These are phyloP conservation scores for Claviceps sp. DNA, from an alignment of 2,329 filamentous ascomycete species.

Conservation along the genomic window DNA sequence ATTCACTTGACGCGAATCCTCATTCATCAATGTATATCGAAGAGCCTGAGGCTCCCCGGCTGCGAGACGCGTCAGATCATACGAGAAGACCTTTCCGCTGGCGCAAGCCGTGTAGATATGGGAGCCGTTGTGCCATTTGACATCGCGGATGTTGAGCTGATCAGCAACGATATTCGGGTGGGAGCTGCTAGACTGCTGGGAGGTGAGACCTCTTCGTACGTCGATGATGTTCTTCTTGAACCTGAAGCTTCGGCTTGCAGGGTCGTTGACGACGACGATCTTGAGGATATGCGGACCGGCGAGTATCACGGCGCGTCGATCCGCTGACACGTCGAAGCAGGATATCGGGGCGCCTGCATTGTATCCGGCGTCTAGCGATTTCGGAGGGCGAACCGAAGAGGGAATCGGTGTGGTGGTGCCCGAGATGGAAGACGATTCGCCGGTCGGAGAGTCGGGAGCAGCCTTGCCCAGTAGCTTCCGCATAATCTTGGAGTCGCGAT, in stretches of 20 bases:
- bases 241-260: conserved; percentile 20
- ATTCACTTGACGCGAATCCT: conserved; percentile 51
- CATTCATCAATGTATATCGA: conserved; percentile 43
- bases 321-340: conserved; percentile 44
- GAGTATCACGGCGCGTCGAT: conserved; percentile 41
- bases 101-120: conserved; percentile 50
- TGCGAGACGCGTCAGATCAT: conserved; percentile 41
- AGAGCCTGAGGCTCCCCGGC: conserved; percentile 30
- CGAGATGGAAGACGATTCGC: conserved; percentile 30
- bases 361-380: conserved; percentile 43
- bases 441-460: conserved; percentile 31
- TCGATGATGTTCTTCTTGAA: conserved; percentile 45
- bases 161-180: conserved; percentile 32
- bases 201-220: conserved; percentile 40
- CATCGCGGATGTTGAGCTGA: conserved; percentile 50
- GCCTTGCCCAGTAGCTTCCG: conserved; percentile 46
- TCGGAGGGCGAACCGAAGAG: conserved; percentile 34
- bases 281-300: conserved; percentile 48
- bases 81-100: conserved; percentile 51
- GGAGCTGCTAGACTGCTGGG: conserved; percentile 29
- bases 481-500: conserved; percentile 42
- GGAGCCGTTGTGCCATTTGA: conserved; percentile 42
- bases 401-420: conserved; percentile 27
- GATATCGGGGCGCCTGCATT: conserved; percentile 38
- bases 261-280: conserved; percentile 42